phyloP scores from a whole-genome alignment of 2,329 filamentous ascomycete genomes.

The Podosphaera xanthii region DNA sequence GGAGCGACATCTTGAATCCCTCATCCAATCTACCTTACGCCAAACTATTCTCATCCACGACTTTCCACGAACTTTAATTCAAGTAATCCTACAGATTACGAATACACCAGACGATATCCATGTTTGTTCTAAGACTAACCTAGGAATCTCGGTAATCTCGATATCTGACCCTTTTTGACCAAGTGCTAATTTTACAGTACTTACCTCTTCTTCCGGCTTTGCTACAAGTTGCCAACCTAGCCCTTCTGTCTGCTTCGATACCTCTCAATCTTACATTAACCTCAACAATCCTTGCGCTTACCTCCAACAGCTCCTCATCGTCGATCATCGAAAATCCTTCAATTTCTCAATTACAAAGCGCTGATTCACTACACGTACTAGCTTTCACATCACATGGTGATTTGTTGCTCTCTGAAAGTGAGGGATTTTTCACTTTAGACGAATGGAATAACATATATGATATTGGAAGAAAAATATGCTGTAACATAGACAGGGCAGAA shows the following conservation, averaged over 20 bases:
- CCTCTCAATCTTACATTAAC: conserved; percentile 54
- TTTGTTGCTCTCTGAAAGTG: conserved; percentile 57
- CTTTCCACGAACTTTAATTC: conserved; percentile 56
- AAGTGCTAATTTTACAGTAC: conserved; percentile 26
- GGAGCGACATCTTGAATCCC: conserved; percentile 61
- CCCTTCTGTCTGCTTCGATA: conserved; percentile 61
- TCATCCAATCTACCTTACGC: conserved; percentile 48
- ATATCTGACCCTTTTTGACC: not conserved
- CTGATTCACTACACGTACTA: conserved; percentile 59
- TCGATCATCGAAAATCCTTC: conserved; percentile 36
- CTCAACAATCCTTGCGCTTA: conserved; percentile 38
- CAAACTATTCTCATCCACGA: conserved; percentile 53
- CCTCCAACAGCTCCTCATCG: conserved; percentile 18
- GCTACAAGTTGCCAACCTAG: conserved; percentile 55
- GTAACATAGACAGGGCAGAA: conserved; percentile 22
- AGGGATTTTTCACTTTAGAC: conserved; percentile 51
- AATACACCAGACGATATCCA: conserved; percentile 45
- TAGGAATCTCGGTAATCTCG: conserved; percentile 31
- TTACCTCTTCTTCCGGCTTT: conserved; percentile 61
- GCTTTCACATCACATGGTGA: conserved; percentile 55
- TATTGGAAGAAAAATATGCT: conserved; percentile 43
- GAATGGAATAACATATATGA: conserved; percentile 54
- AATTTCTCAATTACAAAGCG: conserved; percentile 34
- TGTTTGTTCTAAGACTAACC: conserved; percentile 33
- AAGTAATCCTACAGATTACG: conserved; percentile 59